Percentiles rank a stretch among this genome's conserved stretches.
Evolutionary conservation across 306 rosid genomes (phyloP).

Genomic region (Malus sieversii): DNA sequence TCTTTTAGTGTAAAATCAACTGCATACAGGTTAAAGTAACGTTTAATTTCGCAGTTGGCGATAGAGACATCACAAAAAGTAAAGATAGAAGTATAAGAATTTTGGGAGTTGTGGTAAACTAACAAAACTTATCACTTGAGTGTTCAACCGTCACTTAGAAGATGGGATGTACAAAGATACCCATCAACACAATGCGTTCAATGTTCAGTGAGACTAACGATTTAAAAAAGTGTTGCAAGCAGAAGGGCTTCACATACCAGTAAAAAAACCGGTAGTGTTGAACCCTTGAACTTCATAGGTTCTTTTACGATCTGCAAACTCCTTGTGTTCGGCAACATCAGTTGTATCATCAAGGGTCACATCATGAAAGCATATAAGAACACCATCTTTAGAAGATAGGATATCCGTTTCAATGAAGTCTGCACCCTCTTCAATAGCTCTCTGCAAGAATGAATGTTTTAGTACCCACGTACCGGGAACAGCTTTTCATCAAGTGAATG

Average conservation of each 20-base stretch:
- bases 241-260: constrained; percentile 37
- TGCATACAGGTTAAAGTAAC: constrained; percentile 25
- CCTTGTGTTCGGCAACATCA: constrained; percentile 44
- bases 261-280: constrained; percentile 65
- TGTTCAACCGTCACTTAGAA: not conserved
- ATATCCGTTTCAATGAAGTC: constrained; percentile 96
- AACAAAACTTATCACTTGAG: not conserved
- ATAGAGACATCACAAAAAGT: not conserved
- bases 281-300: constrained; percentile 73
- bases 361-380: constrained; percentile 81
- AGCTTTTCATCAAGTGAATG: not conserved
- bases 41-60: constrained; percentile 2
- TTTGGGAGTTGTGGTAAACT: not conserved
- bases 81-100: not conserved
- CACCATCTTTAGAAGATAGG: constrained; percentile 81
- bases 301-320: constrained; percentile 70
- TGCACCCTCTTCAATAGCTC: constrained; percentile 91
- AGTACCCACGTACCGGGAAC: not conserved
- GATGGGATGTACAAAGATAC: not conserved
- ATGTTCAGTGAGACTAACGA: not conserved
- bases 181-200: not conserved
- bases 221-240: not conserved
- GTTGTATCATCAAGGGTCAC: constrained; percentile 67
- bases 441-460: constrained; percentile 44
- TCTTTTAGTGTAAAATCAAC: constrained; percentile 86